Evolutionary conservation across 495 filamentous ascomycete species (phyloP).

Genomic region (Aspergillus sclerotiicarbonarius): DNA sequence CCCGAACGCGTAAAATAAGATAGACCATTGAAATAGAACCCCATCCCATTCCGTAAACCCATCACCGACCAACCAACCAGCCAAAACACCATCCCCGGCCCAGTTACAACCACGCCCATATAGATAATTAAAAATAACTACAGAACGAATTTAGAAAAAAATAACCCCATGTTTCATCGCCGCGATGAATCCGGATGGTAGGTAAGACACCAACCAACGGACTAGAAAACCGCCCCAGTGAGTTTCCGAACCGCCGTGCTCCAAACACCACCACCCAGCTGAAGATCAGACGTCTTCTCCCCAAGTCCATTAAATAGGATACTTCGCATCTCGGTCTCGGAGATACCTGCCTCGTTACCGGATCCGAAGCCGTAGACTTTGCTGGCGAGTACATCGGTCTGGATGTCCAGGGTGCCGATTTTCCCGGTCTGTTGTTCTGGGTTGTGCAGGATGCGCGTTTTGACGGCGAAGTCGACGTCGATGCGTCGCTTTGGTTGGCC

Average conservation of each 20-base stretch:
- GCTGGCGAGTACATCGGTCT: constrained; percentile 41
- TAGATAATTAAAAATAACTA: background rate
- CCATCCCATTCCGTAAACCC: background rate
- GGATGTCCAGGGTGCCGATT: constrained; percentile 35
- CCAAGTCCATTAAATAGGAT: constrained; percentile 36
- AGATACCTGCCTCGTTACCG: constrained; percentile 28
- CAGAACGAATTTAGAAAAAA: background rate
- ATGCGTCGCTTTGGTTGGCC: constrained; percentile 26
- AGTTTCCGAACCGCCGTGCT: constrained; percentile 40
- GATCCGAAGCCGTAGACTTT: constrained; percentile 47
- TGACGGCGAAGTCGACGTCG: constrained; percentile 45
- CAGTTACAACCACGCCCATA: background rate
- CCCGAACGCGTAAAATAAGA: too few relatives aligned
- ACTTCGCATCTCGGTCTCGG: constrained; percentile 38
- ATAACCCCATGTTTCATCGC: background rate
- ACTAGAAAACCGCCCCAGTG: constrained; percentile 30
- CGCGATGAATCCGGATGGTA: background rate
- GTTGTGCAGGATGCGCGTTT: constrained; percentile 23
- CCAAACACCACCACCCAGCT: constrained; percentile 43
- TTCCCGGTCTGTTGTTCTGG: constrained; percentile 13
- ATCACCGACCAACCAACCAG: background rate
- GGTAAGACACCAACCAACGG: background rate
- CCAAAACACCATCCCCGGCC: constrained; percentile 4
- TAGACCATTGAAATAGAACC: too few relatives aligned
- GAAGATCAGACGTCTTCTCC: constrained; percentile 18